phyloP scores from a whole-genome alignment of 495 filamentous ascomycete genomes.

The Daldinia grandis region DNA sequence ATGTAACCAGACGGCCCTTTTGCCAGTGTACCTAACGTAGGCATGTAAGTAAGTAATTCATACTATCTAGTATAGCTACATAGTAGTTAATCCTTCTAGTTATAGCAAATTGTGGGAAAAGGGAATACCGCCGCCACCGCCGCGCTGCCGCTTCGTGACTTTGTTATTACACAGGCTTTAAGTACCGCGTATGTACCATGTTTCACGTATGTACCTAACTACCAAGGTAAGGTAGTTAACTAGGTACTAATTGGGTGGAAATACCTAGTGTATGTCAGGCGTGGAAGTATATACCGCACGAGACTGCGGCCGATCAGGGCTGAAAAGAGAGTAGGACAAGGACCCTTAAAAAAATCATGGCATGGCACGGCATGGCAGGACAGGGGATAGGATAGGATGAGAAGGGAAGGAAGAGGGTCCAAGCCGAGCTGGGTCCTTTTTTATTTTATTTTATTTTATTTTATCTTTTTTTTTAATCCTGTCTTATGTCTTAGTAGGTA shows the following conservation, averaged over 20 bases:
- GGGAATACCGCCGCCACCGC: background rate
- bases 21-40: too few species aligned
- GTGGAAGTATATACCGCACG: slow-evolving; percentile 1
- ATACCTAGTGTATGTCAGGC: background rate
- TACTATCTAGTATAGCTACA: too few species aligned
- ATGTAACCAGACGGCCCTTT: too few species aligned
- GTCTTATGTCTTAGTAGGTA: background rate
- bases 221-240: background rate
- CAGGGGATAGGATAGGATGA: too few species aligned
- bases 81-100: too few species aligned
- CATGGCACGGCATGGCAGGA: too few species aligned
- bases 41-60: too few species aligned
- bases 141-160: background rate
- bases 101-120: too few species aligned
- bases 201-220: background rate
- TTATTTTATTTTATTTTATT: background rate
- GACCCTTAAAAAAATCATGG: background rate
- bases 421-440: background rate
- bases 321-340: background rate
- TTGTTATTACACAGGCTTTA: background rate
- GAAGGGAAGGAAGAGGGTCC: background rate
- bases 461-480: background rate
- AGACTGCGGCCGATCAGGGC: background rate
- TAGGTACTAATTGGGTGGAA: background rate
- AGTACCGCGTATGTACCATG: background rate